A percentile compares a stretch with the other conserved stretches of the same genome.
These are phyloP conservation scores for Penicillium verrucosum DNA, from an alignment of 2,329 filamentous ascomycete genomes.

Conservation along the genomic window DNA sequence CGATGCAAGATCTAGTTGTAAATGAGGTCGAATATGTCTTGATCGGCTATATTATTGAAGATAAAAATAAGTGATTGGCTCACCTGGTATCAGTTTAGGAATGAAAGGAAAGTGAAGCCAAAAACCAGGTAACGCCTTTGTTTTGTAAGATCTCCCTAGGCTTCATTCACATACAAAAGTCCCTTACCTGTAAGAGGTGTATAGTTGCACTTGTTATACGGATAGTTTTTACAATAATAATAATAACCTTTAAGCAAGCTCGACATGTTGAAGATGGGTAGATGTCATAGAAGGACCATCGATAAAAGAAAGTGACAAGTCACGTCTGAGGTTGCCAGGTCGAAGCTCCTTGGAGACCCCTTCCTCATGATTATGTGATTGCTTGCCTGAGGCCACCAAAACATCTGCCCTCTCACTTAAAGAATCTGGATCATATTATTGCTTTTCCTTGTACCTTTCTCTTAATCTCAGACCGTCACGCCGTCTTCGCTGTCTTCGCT, in stretches of 20 bases:
- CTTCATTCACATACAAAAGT: neutral
- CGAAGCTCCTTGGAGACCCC: neutral
- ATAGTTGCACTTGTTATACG: neutral
- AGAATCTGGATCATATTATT: constrained; percentile 1
- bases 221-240: neutral
- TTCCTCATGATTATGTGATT: constrained; percentile 5
- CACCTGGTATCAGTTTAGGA: neutral
- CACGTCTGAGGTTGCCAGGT: neutral
- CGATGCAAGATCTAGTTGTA: neutral
- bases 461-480: neutral
- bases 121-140: too few relatives aligned
- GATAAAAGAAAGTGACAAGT: neutral
- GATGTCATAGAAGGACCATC: neutral
- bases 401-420: neutral
- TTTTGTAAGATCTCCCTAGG: neutral
- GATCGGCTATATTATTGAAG: neutral
- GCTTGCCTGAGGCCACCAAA: neutral
- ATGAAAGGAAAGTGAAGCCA: neutral
- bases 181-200: neutral
- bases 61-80: neutral
- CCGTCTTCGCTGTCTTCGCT: neutral
- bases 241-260: too few relatives aligned
- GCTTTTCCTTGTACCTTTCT: neutral
- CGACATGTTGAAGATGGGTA: neutral
- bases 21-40: neutral